A percentile compares a stretch with the other conserved stretches of the same genome.
phyloP scores from a whole-genome alignment of 768 basidiomycete species.

The Psilocybe cyanescens region DNA sequence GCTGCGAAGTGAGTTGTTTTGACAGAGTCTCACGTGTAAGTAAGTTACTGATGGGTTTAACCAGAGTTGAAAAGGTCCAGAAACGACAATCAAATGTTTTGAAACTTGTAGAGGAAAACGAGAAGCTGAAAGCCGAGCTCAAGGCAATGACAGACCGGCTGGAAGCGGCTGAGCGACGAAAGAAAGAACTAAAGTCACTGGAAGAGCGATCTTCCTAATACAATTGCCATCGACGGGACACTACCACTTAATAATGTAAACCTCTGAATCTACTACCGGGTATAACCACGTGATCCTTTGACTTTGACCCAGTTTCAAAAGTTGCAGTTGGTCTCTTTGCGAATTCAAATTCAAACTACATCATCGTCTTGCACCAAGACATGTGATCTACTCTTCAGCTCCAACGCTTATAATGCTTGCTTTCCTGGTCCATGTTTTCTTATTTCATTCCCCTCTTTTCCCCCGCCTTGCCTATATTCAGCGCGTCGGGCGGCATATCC shows the following conservation, averaged over 20 bases:
- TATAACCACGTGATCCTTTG: not conserved
- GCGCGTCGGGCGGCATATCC: not conserved
- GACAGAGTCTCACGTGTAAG: slow-evolving; percentile 3
- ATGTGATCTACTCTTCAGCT: slow-evolving; percentile 7
- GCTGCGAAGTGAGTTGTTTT: slow-evolving; percentile 51
- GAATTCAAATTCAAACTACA: not conserved
- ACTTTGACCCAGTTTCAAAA: not conserved
- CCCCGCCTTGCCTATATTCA: slow-evolving; percentile 1
- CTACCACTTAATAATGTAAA: not conserved
- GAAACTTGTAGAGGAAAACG: slow-evolving; percentile 79
- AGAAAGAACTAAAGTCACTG: slow-evolving; percentile 36
- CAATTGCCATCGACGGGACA: too few species aligned
- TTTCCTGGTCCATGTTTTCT: not conserved
- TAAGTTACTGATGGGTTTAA: slow-evolving; percentile 18
- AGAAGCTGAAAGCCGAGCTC: slow-evolving; percentile 76
- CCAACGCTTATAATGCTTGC: slow-evolving; percentile 2
- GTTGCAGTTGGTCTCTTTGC: not conserved
- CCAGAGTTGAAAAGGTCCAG: slow-evolving; percentile 52
- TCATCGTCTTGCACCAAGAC: not conserved
- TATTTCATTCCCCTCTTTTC: not conserved
- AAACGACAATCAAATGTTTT: slow-evolving; percentile 81
- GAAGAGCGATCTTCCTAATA: slow-evolving; percentile 30
- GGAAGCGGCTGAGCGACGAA: slow-evolving; percentile 71
- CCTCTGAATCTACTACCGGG: not conserved
- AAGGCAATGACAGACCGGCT: slow-evolving; percentile 75